Conservation (phyloP, 2,329 filamentous ascomycete species). For the Trichoderma aggressivum region DNA sequence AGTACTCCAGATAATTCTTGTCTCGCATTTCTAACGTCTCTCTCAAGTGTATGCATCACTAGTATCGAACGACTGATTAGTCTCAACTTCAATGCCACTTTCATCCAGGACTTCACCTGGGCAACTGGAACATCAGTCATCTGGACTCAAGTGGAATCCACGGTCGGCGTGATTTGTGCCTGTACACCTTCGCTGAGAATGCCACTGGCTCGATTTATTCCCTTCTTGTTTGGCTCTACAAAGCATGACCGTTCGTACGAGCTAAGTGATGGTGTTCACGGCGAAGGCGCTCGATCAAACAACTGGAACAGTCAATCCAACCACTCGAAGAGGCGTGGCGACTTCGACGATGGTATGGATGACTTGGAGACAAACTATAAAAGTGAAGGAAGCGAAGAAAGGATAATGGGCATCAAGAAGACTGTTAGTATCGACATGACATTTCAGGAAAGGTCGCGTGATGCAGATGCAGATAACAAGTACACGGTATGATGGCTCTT, state of each 20-base stretch:
- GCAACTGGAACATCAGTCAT: conserved; percentile 4
- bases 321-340: background rate
- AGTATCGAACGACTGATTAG: conserved; percentile 9
- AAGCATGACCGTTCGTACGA: background rate
- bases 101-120: conserved; percentile 6
- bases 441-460: background rate
- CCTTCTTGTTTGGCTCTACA: background rate
- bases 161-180: conserved; percentile 10
- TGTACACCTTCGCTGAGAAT: conserved; percentile 3
- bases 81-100: conserved; percentile 9
- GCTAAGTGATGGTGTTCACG: background rate
- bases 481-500: background rate
- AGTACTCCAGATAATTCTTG: background rate
- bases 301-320: conserved; percentile 3
- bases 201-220: conserved; percentile 1
- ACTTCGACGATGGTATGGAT: background rate
- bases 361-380: conserved; percentile 1
- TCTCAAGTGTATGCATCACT: conserved; percentile 1
- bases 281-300: background rate
- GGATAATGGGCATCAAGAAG: conserved; percentile 7
- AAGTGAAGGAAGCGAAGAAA: conserved; percentile 6
- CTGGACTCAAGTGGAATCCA: conserved; percentile 12
- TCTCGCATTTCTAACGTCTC: background rate
- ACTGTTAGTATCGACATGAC: conserved; percentile 13
- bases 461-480: background rate